Conservation (phyloP, 2,329 filamentous ascomycete genomes). For the Helminthosporium solani region DNA sequence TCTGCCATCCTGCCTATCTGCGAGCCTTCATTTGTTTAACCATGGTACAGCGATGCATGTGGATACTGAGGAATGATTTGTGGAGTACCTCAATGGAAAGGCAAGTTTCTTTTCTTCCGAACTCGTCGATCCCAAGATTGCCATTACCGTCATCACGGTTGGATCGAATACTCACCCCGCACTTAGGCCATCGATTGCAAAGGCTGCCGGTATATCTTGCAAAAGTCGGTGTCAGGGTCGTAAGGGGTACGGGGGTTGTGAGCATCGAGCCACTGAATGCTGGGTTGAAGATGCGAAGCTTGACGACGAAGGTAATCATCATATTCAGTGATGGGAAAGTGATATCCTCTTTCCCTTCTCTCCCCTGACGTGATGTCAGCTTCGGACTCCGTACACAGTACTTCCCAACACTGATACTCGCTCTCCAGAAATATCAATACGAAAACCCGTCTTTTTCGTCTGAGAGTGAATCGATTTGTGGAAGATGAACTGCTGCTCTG, state of each 20-base stretch:
- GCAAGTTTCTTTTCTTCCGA: constrained; percentile 40
- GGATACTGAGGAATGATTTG: constrained; percentile 20
- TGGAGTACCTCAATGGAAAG: constrained; percentile 49
- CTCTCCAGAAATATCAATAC: no score
- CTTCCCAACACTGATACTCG: neutral
- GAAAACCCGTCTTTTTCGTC: no score
- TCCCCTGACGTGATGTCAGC: constrained; percentile 21
- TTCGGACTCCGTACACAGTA: no score
- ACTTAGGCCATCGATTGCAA: constrained; percentile 24
- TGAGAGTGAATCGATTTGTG: no score
- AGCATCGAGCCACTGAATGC: constrained; percentile 27
- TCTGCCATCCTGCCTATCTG: constrained; percentile 35
- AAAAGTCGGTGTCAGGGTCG: constrained; percentile 50
- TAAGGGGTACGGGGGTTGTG: constrained; percentile 46
- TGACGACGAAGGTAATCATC: constrained; percentile 39
- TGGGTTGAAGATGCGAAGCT: constrained; percentile 34
- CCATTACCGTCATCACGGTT: constrained; percentile 39
- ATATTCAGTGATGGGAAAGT: constrained; percentile 44
- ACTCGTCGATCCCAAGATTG: constrained; percentile 28
- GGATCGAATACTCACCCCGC: constrained; percentile 31
- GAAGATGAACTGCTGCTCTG: no score
- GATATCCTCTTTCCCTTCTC: constrained; percentile 23
- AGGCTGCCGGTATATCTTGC: constrained; percentile 38
- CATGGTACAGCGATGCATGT: constrained; percentile 35
- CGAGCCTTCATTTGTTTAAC: constrained; percentile 42